These are phyloP conservation scores for Volvox reticuliferus DNA, from an alignment of 139 green algal species.

Conservation along the genomic window DNA sequence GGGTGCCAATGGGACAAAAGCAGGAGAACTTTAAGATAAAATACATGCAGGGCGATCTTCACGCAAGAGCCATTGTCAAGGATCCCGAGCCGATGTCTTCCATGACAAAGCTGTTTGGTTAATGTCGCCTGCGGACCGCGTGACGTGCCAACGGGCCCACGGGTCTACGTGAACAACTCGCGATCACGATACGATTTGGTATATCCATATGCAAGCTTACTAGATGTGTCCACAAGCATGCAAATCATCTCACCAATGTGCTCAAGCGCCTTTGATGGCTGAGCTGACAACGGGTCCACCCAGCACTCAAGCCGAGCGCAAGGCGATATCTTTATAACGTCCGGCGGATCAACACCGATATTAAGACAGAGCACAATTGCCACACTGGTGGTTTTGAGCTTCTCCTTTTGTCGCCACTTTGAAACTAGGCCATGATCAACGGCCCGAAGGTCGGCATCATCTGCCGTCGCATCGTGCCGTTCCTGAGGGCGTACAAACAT, in stretches of 20 bases:
- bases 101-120: no score
- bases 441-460: conserved; percentile 2
- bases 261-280: conserved; percentile 94
- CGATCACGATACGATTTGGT: no score
- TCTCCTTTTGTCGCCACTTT: conserved; percentile 93
- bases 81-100: no score
- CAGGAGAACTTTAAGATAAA: no score
- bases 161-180: no score
- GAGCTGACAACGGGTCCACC: conserved; percentile 95
- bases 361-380: conserved; percentile 99
- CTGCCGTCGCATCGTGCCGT: conserved; percentile 24
- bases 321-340: conserved; percentile 97
- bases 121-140: no score
- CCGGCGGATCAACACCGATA: conserved; percentile 98
- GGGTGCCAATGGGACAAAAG: background rate
- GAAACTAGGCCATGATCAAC: conserved; percentile 54
- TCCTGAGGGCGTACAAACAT: background rate
- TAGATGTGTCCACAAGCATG: no score
- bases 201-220: no score
- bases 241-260: conserved; percentile 81
- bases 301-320: conserved; percentile 96
- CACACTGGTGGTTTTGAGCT: conserved; percentile 92
- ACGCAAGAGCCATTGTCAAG: no score
- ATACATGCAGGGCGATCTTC: no score
- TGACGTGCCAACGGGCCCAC: no score